These are phyloP conservation scores for Globisporangium perplexum DNA, from an alignment of 352 stramenopile genomes.

Conservation along the genomic window DNA sequence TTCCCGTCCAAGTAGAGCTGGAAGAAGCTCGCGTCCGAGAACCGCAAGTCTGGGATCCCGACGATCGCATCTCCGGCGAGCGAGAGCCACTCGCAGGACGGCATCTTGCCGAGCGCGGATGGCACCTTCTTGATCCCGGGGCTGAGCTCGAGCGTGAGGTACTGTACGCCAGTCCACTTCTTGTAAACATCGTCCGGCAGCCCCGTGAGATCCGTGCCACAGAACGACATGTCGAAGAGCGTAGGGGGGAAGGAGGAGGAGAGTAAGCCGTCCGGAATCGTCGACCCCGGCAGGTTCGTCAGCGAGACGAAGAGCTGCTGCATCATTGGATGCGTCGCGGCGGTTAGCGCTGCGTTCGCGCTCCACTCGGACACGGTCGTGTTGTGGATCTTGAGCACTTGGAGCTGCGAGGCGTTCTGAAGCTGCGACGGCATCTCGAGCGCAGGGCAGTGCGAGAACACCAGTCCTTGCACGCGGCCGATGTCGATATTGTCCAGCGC, in stretches of 20 bases:
- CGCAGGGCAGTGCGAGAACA: slow-evolving; percentile 15
- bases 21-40: slow-evolving; percentile 1
- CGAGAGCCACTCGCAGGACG: slow-evolving; percentile 8
- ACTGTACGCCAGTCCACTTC: slow-evolving; percentile 8
- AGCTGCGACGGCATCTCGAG: slow-evolving; percentile 13
- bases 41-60: not conserved
- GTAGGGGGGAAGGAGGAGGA: slow-evolving; percentile 3
- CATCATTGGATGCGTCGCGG: slow-evolving; percentile 2
- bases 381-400: slow-evolving; percentile 20
- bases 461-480: slow-evolving; percentile 9
- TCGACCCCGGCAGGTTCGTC: slow-evolving; percentile 13
- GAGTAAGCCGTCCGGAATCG: slow-evolving; percentile 5
- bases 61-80: slow-evolving; percentile 4
- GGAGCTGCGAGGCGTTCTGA: slow-evolving; percentile 9
- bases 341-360: slow-evolving; percentile 5
- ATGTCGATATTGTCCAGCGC: not conserved
- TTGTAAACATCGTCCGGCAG: slow-evolving; percentile 6
- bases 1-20: slow-evolving; percentile 8
- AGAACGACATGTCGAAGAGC: slow-evolving; percentile 9
- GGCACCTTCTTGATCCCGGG: slow-evolving; percentile 4
- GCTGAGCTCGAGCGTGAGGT: slow-evolving; percentile 6
- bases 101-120: not conserved
- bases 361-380: slow-evolving; percentile 14
- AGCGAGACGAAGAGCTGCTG: slow-evolving; percentile 15
- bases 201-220: slow-evolving; percentile 3